These are phyloP conservation scores for Sporormia fimetaria DNA, from an alignment of 495 filamentous ascomycete species.

Conservation along the genomic window DNA sequence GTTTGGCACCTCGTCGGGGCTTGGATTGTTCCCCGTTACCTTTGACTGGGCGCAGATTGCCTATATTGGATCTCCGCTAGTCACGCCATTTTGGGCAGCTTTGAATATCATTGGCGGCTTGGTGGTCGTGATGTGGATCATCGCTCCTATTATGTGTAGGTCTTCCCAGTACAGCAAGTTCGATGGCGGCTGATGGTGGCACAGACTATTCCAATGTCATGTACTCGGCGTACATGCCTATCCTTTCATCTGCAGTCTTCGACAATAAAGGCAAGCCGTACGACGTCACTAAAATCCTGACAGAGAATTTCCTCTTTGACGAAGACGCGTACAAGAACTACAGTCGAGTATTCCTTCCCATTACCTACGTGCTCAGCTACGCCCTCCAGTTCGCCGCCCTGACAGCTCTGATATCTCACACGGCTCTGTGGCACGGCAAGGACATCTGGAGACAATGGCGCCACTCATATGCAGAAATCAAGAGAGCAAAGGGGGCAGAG, in stretches of 20 bases:
- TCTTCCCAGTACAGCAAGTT: slow-evolving; percentile 17
- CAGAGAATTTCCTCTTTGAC: slow-evolving; percentile 60
- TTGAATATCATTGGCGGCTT: slow-evolving; percentile 79
- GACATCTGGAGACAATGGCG: slow-evolving; percentile 58
- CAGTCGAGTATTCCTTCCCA: slow-evolving; percentile 68
- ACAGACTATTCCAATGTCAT: slow-evolving; percentile 60
- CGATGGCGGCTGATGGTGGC: slow-evolving; percentile 16
- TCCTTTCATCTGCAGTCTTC: slow-evolving; percentile 63
- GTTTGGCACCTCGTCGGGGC: slow-evolving; percentile 73
- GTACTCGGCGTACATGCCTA: slow-evolving; percentile 70
- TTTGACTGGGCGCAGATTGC: slow-evolving; percentile 94
- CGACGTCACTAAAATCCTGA: slow-evolving; percentile 64
- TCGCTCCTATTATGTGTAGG: slow-evolving; percentile 63
- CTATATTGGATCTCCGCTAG: slow-evolving; percentile 75
- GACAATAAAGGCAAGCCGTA: slow-evolving; percentile 70
- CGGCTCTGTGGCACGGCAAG: slow-evolving; percentile 52
- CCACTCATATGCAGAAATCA: slow-evolving; percentile 24
- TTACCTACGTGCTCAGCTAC: slow-evolving; percentile 48
- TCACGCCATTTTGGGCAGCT: slow-evolving; percentile 87
- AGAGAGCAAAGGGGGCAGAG: slow-evolving; percentile 3
- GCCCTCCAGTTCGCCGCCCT: slow-evolving; percentile 72
- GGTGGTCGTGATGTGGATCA: slow-evolving; percentile 78
- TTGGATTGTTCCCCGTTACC: slow-evolving; percentile 76
- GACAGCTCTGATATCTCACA: slow-evolving; percentile 56
- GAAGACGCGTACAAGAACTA: slow-evolving; percentile 58